Conservation (phyloP, 2,329 filamentous ascomycete genomes). For the Calonectria hawksworthii region DNA sequence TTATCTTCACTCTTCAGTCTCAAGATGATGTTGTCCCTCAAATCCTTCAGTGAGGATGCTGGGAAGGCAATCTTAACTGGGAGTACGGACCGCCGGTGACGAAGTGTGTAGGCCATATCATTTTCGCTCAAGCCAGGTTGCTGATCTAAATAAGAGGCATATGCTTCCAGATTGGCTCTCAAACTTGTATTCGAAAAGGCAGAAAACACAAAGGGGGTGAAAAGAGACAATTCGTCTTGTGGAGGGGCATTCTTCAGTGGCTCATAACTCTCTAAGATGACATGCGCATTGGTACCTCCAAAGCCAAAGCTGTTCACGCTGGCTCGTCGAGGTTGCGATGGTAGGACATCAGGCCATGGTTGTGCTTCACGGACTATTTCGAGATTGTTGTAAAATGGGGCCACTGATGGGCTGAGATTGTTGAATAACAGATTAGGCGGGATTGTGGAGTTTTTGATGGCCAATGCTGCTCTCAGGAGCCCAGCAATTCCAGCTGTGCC, state of each 20-base stretch:
- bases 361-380: constrained; percentile 32
- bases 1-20: constrained; percentile 24
- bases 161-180: background rate
- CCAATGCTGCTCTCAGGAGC: constrained; percentile 32
- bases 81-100: background rate
- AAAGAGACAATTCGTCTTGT: background rate
- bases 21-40: constrained; percentile 32
- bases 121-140: background rate
- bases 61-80: background rate
- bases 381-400: constrained; percentile 41
- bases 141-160: background rate
- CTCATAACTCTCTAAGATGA: constrained; percentile 46
- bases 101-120: background rate
- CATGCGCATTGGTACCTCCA: constrained; percentile 59
- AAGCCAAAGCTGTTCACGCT: constrained; percentile 54
- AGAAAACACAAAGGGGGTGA: constrained; percentile 17
- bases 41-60: background rate
- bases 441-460: constrained; percentile 35
- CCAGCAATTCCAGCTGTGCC: constrained; percentile 41
- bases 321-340: constrained; percentile 26
- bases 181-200: background rate
- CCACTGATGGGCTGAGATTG: constrained; percentile 42
- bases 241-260: background rate
- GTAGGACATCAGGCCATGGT: constrained; percentile 35
- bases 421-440: constrained; percentile 50